phyloP scores from a whole-genome alignment of 208 protist genomes.

The Jaenimonas drosophilae region DNA sequence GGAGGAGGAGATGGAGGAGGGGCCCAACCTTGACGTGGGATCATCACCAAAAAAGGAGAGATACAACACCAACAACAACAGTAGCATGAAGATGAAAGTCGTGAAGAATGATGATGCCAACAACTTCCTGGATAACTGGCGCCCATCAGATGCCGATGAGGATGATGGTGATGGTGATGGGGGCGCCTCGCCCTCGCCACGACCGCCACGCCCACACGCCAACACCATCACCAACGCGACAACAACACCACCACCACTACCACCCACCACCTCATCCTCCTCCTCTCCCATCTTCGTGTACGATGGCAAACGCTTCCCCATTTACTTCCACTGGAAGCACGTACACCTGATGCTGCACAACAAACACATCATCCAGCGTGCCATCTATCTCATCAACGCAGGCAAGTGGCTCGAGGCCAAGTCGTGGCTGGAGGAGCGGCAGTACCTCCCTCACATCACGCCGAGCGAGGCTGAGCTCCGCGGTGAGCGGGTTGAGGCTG shows the following conservation, averaged over 20 bases:
- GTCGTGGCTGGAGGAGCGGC: constrained; percentile 35
- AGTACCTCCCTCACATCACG: constrained; percentile 17
- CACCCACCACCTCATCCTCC: not conserved
- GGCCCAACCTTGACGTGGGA: not conserved
- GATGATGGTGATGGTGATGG: constrained; percentile 1
- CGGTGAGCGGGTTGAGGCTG: not conserved
- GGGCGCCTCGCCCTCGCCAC: too few relatives aligned
- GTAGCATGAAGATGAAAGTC: constrained; percentile 2
- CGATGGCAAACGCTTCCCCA: constrained; percentile 12
- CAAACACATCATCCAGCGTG: constrained; percentile 58
- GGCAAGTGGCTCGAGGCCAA: constrained; percentile 67
- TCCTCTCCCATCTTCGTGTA: not conserved
- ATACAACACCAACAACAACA: constrained; percentile 6
- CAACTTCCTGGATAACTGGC: constrained; percentile 30
- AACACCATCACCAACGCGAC: too few relatives aligned
- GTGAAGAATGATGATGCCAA: too few relatives aligned
- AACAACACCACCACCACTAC: too few relatives aligned
- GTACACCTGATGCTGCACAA: constrained; percentile 71
- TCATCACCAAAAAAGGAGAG: not conserved
- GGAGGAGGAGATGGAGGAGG: too few relatives aligned
- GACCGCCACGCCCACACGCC: too few relatives aligned
- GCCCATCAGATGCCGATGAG: constrained; percentile 7
- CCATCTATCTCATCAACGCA: constrained; percentile 38
- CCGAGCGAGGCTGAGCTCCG: constrained; percentile 12
- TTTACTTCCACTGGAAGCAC: constrained; percentile 85